A percentile compares a stretch with the other conserved stretches of the same genome.
phyloP scores from a whole-genome alignment of 2,329 filamentous ascomycete genomes.

The Arthrobotrys musiformis region DNA sequence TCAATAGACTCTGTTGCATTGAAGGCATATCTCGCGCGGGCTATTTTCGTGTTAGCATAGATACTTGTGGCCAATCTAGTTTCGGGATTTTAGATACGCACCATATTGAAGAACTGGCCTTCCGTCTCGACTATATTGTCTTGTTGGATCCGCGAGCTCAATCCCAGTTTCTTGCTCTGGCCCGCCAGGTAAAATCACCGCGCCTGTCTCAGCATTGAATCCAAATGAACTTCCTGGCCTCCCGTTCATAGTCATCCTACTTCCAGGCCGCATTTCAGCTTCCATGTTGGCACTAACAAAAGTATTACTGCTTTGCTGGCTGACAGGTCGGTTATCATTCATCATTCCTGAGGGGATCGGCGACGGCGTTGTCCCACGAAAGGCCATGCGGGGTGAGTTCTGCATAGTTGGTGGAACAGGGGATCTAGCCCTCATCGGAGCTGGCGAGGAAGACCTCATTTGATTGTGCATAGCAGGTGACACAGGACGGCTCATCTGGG shows the following conservation, averaged over 20 bases:
- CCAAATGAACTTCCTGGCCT: slow-evolving; percentile 49
- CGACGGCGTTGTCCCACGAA: slow-evolving; percentile 41
- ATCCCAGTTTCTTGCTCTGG: slow-evolving; percentile 66
- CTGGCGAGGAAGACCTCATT: slow-evolving; percentile 46
- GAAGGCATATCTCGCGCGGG: slow-evolving; percentile 93
- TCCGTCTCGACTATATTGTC: slow-evolving; percentile 86
- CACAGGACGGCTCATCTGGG: slow-evolving; percentile 47
- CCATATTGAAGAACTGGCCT: slow-evolving; percentile 91
- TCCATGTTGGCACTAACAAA: slow-evolving; percentile 54
- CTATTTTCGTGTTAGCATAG: slow-evolving; percentile 65
- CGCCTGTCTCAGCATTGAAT: slow-evolving; percentile 58
- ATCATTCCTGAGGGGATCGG: slow-evolving; percentile 43
- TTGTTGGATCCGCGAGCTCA: slow-evolving; percentile 84
- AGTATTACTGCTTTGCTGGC: slow-evolving; percentile 54
- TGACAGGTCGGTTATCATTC: slow-evolving; percentile 53
- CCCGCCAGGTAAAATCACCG: slow-evolving; percentile 66
- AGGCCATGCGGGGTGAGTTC: slow-evolving; percentile 52
- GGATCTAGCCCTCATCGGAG: slow-evolving; percentile 46
- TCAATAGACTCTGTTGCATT: slow-evolving; percentile 71
- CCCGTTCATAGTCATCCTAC: slow-evolving; percentile 46
- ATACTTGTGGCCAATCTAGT: slow-evolving; percentile 56
- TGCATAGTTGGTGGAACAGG: slow-evolving; percentile 40
- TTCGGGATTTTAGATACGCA: slow-evolving; percentile 68
- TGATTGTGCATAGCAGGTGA: slow-evolving; percentile 51
- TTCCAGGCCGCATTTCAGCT: slow-evolving; percentile 37